Conservation (phyloP, 305 asterid species). For the Fraxinus greggii region DNA sequence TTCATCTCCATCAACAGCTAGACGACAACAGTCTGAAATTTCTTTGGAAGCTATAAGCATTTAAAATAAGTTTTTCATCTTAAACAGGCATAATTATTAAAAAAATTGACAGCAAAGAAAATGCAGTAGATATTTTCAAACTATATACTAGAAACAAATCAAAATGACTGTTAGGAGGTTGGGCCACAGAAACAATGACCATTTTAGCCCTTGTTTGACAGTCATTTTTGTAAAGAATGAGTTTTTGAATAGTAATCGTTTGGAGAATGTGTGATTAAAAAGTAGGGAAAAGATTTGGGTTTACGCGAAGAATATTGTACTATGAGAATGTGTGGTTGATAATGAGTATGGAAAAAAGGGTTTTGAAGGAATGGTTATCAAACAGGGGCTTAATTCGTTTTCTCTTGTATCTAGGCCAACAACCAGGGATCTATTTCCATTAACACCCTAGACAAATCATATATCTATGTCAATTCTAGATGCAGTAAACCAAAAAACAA, state of each 20-base stretch:
- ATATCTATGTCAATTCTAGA: neutral
- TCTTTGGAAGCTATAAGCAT: conserved; percentile 6
- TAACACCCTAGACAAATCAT: conserved; percentile 3
- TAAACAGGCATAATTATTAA: neutral
- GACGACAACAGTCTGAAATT: conserved; percentile 5
- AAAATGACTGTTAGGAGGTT: conserved; percentile 7
- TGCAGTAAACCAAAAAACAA: neutral
- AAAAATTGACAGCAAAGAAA: neutral
- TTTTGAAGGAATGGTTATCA: neutral
- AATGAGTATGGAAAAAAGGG: neutral
- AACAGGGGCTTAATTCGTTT: neutral
- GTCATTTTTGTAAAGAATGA: neutral
- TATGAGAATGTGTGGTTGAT: neutral
- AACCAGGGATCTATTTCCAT: neutral
- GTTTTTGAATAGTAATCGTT: neutral
- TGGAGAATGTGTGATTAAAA: neutral
- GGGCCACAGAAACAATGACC: conserved; percentile 11
- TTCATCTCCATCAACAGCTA: conserved; percentile 11
- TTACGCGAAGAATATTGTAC: neutral
- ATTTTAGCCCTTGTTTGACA: neutral
- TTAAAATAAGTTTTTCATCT: conserved; percentile 2
- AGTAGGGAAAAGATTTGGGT: neutral
- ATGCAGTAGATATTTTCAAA: neutral
- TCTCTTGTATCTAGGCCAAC: conserved; percentile 14
- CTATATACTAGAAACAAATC: conserved; percentile 8